phyloP scores from a whole-genome alignment of 805 yeast genomes.

The Myxozyma sirexii region DNA sequence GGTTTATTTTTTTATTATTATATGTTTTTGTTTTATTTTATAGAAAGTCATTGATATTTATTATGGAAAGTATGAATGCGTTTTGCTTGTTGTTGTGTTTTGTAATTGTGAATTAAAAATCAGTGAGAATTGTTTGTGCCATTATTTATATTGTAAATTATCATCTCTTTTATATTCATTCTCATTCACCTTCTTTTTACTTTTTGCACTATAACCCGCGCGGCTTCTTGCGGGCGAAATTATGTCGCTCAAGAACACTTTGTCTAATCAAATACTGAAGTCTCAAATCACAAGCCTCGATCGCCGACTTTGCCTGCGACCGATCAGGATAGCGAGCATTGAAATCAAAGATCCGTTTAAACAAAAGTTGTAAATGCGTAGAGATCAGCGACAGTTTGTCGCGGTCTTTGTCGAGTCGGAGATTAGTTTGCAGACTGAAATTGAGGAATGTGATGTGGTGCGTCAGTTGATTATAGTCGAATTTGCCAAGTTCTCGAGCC shows the following conservation, averaged over 20 bases:
- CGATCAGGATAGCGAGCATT: conserved; percentile 27
- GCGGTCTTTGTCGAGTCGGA: conserved; percentile 18
- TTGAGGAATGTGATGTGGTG: conserved; percentile 14
- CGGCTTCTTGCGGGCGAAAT: neutral
- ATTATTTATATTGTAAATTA: neutral
- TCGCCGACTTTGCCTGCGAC: conserved; percentile 20
- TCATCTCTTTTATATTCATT: neutral
- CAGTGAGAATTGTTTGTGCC: too few species aligned
- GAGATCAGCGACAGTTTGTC: conserved; percentile 8
- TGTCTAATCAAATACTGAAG: conserved; percentile 14
- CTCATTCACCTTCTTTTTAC: neutral
- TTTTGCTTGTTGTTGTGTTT: neutral
- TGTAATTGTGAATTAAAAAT: neutral
- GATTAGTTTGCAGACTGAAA: conserved; percentile 18
- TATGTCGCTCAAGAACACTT: conserved; percentile 14
- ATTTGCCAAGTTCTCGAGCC: neutral
- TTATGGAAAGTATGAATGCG: neutral
- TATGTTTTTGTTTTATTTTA: neutral
- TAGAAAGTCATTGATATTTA: neutral
- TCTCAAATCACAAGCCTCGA: conserved; percentile 24
- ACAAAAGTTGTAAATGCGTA: conserved; percentile 8
- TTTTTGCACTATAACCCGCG: neutral
- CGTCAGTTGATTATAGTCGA: conserved; percentile 13
- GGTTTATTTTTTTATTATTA: neutral
- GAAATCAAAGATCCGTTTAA: conserved; percentile 21